phyloP scores from a whole-genome alignment of 257 asterid species.

The Nicotiana undulata region DNA sequence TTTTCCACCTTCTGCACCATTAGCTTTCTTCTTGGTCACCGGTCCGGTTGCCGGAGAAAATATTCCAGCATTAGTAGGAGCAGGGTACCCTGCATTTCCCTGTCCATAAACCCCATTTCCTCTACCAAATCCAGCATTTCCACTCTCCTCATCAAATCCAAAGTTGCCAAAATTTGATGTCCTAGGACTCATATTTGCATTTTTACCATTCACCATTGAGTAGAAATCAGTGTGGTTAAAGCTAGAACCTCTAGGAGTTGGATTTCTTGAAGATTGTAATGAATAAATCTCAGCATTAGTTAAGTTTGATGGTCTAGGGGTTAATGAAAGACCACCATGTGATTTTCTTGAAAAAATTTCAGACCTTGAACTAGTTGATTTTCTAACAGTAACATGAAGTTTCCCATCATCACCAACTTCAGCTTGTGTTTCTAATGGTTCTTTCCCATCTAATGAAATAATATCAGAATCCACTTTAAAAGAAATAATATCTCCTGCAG shows the following conservation, averaged over 20 bases:
- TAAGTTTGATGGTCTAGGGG: constrained; percentile 43
- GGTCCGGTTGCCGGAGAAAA: constrained; percentile 72
- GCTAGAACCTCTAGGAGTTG: constrained; percentile 46
- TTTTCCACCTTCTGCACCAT: constrained; percentile 56
- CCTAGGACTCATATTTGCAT: constrained; percentile 34
- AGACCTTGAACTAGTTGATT: constrained; percentile 42
- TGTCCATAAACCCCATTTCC: constrained; percentile 41
- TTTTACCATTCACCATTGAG: constrained; percentile 38
- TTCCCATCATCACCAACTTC: constrained; percentile 48
- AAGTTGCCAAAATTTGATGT: constrained; percentile 31
- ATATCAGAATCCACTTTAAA: constrained; percentile 43
- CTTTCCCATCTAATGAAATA: constrained; percentile 42
- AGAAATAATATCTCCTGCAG: constrained; percentile 35
- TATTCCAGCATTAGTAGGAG: constrained; percentile 65
- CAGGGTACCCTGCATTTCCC: constrained; percentile 68
- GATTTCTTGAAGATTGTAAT: constrained; percentile 44
- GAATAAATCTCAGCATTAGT: constrained; percentile 48
- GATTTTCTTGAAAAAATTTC: constrained; percentile 39
- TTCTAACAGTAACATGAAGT: constrained; percentile 42
- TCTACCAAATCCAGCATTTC: constrained; percentile 32
- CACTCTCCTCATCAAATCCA: constrained; percentile 40
- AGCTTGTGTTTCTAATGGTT: constrained; percentile 40
- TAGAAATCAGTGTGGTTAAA: constrained; percentile 42
- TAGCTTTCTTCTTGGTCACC: constrained; percentile 50
- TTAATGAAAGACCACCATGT: constrained; percentile 31